phyloP scores from a whole-genome alignment of 768 basidiomycete genomes.

The Auriscalpium orientale region DNA sequence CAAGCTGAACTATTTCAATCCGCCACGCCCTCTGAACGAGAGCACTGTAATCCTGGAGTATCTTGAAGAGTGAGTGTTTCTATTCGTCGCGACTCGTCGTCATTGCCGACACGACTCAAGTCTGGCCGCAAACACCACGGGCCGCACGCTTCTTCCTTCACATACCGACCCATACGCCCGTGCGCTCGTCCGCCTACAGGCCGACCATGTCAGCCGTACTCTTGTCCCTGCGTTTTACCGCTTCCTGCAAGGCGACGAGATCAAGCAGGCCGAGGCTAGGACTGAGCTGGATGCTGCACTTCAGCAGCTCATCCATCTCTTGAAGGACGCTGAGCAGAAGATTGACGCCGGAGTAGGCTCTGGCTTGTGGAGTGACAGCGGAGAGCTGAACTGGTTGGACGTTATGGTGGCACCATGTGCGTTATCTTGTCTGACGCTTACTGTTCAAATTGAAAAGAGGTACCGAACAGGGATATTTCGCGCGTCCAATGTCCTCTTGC shows the following conservation, averaged over 20 bases:
- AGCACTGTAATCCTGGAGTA: conserved; percentile 75
- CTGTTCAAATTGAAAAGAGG: neutral
- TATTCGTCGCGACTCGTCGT: conserved; percentile 12
- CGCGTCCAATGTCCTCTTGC: conserved; percentile 51
- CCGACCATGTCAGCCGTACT: conserved; percentile 56
- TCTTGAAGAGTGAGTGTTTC: conserved; percentile 53
- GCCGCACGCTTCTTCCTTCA: conserved; percentile 50
- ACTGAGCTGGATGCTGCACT: conserved; percentile 49
- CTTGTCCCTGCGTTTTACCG: conserved; percentile 70
- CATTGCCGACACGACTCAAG: conserved; percentile 23
- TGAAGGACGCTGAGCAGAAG: conserved; percentile 47
- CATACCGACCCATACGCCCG: conserved; percentile 55
- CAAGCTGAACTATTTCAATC: conserved; percentile 43
- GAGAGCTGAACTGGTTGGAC: conserved; percentile 54
- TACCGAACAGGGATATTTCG: conserved; percentile 63
- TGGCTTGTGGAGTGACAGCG: conserved; percentile 58
- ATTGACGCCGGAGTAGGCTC: conserved; percentile 26
- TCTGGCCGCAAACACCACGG: conserved; percentile 40
- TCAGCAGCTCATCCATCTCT: conserved; percentile 40
- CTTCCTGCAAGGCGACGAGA: conserved; percentile 54
- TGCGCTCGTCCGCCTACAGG: conserved; percentile 58
- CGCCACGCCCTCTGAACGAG: conserved; percentile 64
- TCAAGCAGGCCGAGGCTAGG: conserved; percentile 42
- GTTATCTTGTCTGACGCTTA: conserved; percentile 13
- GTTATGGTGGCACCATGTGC: conserved; percentile 66